Percentiles rank a stretch among this genome's conserved stretches.
phyloP scores from a whole-genome alignment of 83 land plant genomes.

The Picea engelmannii region DNA sequence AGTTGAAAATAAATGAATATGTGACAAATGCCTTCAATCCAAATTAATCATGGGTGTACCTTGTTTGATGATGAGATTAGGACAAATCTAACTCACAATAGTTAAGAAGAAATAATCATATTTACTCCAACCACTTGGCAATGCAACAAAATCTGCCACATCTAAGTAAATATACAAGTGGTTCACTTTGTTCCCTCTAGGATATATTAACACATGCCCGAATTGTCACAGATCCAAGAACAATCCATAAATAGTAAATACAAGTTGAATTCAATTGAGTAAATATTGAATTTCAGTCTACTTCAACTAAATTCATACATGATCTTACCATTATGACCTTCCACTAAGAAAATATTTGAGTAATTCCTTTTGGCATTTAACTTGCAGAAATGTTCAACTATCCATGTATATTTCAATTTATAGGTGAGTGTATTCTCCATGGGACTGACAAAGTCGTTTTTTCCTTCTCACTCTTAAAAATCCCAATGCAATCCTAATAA shows the following conservation, averaged over 20 bases:
- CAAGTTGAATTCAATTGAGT: background rate
- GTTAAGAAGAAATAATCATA: conserved; percentile 89
- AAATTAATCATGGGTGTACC: conserved; percentile 33
- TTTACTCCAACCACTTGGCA: conserved; percentile 96
- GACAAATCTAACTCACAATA: conserved; percentile 78
- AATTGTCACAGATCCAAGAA: background rate
- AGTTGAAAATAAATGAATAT: too few species aligned
- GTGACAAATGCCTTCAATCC: too few species aligned
- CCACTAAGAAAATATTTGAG: conserved; percentile 80
- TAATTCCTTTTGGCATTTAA: conserved; percentile 80
- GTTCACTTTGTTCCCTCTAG: conserved; percentile 97
- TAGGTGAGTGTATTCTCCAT: conserved; percentile 31
- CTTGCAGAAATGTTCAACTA: conserved; percentile 82
- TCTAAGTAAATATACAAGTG: conserved; percentile 91
- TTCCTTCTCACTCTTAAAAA: conserved; percentile 33
- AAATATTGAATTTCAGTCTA: too few species aligned
- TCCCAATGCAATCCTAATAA: too few species aligned
- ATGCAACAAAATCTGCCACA: conserved; percentile 78
- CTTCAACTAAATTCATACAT: background rate
- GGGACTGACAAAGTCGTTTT: conserved; percentile 49
- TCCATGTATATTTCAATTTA: conserved; percentile 79
- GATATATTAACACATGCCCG: conserved; percentile 92
- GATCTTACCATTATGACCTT: conserved; percentile 86
- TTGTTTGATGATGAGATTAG: conserved; percentile 69
- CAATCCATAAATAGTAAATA: background rate